Percentiles rank a stretch among this genome's conserved stretches.
Evolutionary conservation across 805 yeast genomes (phyloP).

Genomic region (Saturnispora quitensis): DNA sequence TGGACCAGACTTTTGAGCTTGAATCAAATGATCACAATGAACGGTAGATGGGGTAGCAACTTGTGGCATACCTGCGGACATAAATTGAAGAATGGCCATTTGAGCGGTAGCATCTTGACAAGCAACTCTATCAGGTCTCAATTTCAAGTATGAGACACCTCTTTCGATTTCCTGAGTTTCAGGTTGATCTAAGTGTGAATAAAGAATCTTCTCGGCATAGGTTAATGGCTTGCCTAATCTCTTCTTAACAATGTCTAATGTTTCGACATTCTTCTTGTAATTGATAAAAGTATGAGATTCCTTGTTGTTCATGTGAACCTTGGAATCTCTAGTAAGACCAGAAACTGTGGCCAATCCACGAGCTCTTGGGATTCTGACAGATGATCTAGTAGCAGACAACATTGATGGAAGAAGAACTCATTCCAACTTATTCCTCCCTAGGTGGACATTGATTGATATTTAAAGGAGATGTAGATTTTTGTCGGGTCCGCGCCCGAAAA

Average conservation of each 20-base stretch:
- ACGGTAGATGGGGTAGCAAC: constrained; percentile 93
- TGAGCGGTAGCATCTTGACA: constrained; percentile 99
- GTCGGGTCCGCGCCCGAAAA: constrained; percentile 3
- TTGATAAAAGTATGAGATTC: constrained; percentile 81
- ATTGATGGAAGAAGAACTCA: constrained; percentile 10
- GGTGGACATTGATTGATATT: neutral
- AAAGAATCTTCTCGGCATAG: constrained; percentile 87
- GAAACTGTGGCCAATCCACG: constrained; percentile 48
- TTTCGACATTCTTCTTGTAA: constrained; percentile 86
- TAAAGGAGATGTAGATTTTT: neutral
- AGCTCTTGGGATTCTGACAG: constrained; percentile 23
- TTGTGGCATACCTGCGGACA: constrained; percentile 86
- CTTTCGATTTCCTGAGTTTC: constrained; percentile 66
- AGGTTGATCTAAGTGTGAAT: constrained; percentile 86
- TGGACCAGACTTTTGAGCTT: constrained; percentile 89
- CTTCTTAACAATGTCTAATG: constrained; percentile 68
- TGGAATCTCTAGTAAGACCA: constrained; percentile 42
- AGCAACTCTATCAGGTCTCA: constrained; percentile 96
- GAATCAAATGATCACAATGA: constrained; percentile 97
- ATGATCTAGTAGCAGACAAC: constrained; percentile 25
- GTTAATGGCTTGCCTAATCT: constrained; percentile 77
- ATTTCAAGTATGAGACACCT: constrained; percentile 84
- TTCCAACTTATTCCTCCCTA: neutral
- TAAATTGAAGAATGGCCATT: constrained; percentile 96
- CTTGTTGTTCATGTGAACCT: constrained; percentile 45